Conservation (phyloP, 352 stramenopile genomes). For the Phytophthora brassicae region DNA sequence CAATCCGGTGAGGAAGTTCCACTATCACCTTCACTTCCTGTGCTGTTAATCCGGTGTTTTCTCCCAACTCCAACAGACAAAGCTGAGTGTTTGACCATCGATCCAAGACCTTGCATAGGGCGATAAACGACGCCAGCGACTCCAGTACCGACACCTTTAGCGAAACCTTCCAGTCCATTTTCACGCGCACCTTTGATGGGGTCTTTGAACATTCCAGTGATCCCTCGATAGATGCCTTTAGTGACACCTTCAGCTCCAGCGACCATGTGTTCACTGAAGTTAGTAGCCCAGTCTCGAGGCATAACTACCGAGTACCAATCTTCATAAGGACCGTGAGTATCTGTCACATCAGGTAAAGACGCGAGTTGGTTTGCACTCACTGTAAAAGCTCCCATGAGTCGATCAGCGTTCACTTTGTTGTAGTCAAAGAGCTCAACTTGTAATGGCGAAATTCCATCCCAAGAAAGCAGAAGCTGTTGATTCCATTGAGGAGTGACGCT, state of each 20-base stretch:
- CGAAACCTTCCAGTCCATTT: conserved; percentile 71
- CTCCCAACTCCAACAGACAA: conserved; percentile 60
- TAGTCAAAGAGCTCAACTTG: conserved; percentile 70
- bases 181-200: conserved; percentile 76
- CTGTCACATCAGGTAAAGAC: conserved; percentile 26
- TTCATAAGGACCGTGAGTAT: conserved; percentile 31
- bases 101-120: conserved; percentile 69
- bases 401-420: conserved; percentile 68
- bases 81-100: conserved; percentile 79
- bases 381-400: conserved; percentile 63
- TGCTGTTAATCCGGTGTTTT: conserved; percentile 36
- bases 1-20: conserved; percentile 12
- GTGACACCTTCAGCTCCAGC: conserved; percentile 66
- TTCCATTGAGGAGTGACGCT: conserved; percentile 69
- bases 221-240: conserved; percentile 70
- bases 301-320: conserved; percentile 62
- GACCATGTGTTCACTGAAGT: conserved; percentile 84
- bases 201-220: conserved; percentile 79
- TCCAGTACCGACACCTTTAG: conserved; percentile 70
- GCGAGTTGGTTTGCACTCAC: conserved; percentile 45
- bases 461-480: conserved; percentile 78
- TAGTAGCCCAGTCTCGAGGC: conserved; percentile 67
- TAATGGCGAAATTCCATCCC: conserved; percentile 69
- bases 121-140: conserved; percentile 70
- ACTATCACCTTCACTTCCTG: conserved; percentile 35